Percentiles rank a stretch among this genome's conserved stretches.
Evolutionary conservation across 2,329 filamentous ascomycete genomes (phyloP).

Genomic region (Chaetomium sp.): DNA sequence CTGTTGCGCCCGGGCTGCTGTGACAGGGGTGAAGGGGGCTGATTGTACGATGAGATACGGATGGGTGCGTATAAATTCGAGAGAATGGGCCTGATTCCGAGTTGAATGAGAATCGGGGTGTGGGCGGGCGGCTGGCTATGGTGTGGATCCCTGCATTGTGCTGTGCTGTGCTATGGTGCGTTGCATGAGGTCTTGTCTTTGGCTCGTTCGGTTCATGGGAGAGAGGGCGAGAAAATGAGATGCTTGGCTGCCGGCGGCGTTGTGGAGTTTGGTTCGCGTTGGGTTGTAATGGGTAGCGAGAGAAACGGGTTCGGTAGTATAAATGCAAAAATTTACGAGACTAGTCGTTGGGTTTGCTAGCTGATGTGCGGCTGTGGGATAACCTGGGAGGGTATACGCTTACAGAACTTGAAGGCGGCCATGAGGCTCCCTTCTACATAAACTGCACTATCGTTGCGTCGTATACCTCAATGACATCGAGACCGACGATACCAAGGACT

Average conservation of each 20-base stretch:
- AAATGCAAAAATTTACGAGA: background rate
- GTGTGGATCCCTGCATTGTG: background rate
- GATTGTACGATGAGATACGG: background rate
- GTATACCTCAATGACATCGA: too few relatives aligned
- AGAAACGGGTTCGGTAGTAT: background rate
- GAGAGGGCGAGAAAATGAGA: background rate
- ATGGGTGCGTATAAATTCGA: background rate
- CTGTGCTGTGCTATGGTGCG: background rate
- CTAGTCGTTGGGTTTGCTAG: background rate
- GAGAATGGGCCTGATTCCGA: background rate
- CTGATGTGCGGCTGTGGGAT: too few relatives aligned
- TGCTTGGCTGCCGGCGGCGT: background rate
- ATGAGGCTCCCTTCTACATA: too few relatives aligned
- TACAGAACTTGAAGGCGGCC: too few relatives aligned
- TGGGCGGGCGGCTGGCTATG: background rate
- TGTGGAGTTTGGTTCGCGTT: background rate
- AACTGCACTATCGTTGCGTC: too few relatives aligned
- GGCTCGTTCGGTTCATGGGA: background rate
- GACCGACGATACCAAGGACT: too few relatives aligned
- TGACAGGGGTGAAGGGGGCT: conserved; percentile 6
- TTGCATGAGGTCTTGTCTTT: conserved; percentile 1
- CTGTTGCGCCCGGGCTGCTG: conserved; percentile 30
- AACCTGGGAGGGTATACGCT: too few relatives aligned
- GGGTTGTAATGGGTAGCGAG: background rate
- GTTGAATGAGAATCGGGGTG: background rate